phyloP scores from a whole-genome alignment of 1,284 basidiomycete species.

The Melampsora occidentalis region DNA sequence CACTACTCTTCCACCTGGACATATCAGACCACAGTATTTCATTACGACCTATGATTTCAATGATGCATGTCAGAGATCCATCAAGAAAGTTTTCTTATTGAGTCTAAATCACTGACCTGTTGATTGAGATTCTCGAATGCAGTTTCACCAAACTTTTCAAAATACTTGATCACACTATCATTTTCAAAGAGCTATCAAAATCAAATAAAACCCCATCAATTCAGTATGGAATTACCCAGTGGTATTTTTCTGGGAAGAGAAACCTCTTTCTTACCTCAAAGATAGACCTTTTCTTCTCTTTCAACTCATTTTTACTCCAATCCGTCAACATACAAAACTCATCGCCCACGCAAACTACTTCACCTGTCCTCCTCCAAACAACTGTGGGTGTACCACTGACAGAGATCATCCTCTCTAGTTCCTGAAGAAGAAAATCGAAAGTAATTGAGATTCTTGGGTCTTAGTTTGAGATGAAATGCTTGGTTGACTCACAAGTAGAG shows the following conservation, averaged over 20 bases:
- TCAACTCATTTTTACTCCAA: conserved; percentile 77
- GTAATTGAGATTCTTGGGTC: no score
- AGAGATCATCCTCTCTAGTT: conserved; percentile 93
- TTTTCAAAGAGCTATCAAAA: conserved; percentile 23
- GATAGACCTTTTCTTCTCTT: conserved; percentile 74
- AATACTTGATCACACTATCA: conserved; percentile 30
- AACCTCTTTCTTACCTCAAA: conserved; percentile 66
- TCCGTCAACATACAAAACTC: conserved; percentile 94
- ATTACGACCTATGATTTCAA: conserved; percentile 70
- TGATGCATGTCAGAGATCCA: background rate
- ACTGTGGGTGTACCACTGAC: conserved; percentile 98
- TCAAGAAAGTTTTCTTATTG: background rate
- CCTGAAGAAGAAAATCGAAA: conserved; percentile 58
- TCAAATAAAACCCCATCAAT: background rate
- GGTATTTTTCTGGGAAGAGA: background rate
- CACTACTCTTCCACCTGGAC: conserved; percentile 74
- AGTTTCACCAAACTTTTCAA: conserved; percentile 11
- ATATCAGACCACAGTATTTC: conserved; percentile 79
- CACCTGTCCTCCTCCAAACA: conserved; percentile 96
- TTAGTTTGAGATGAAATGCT: no score
- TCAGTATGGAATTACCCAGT: background rate
- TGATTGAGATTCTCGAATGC: conserved; percentile 2
- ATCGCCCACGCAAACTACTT: conserved; percentile 91
- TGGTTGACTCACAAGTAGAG: background rate
- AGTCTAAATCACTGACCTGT: background rate